phyloP scores from a whole-genome alignment of 495 filamentous ascomycete species.

The Neurospora sp. region DNA sequence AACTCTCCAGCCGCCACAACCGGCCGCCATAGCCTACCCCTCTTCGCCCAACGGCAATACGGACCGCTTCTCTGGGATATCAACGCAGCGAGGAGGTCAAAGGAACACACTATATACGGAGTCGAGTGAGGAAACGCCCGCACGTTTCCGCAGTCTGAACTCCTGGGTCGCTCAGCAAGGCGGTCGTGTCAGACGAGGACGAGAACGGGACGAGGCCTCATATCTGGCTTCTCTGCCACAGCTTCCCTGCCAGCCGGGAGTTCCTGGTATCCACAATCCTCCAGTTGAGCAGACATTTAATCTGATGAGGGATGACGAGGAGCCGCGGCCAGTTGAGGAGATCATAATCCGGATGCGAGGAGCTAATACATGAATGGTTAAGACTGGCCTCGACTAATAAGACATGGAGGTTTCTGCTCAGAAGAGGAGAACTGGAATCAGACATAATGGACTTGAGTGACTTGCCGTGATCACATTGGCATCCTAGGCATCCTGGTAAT shows the following conservation, averaged over 20 bases:
- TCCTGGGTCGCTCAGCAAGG: slow-evolving; percentile 56
- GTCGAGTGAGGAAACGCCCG: slow-evolving; percentile 36
- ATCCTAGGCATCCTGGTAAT: not conserved
- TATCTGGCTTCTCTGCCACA: slow-evolving; percentile 18
- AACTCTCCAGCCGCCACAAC: slow-evolving; percentile 6
- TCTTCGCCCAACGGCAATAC: slow-evolving; percentile 7
- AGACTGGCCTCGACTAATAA: not conserved
- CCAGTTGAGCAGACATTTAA: slow-evolving; percentile 22
- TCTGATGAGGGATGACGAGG: slow-evolving; percentile 27
- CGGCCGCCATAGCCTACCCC: slow-evolving; percentile 1
- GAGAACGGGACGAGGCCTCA: slow-evolving; percentile 16
- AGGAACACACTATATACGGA: slow-evolving; percentile 38
- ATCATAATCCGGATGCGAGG: not conserved
- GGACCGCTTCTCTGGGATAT: slow-evolving; percentile 32
- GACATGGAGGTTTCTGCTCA: not conserved
- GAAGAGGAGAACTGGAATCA: not conserved
- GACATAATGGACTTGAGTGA: not conserved
- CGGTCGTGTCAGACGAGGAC: slow-evolving; percentile 27
- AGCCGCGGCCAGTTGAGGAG: slow-evolving; percentile 18
- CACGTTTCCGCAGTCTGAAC: slow-evolving; percentile 45
- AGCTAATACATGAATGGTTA: not conserved
- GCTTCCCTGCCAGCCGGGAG: slow-evolving; percentile 13
- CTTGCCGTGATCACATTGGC: not conserved
- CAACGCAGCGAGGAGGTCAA: slow-evolving; percentile 4
- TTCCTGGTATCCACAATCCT: slow-evolving; percentile 23